phyloP scores from a whole-genome alignment of 2,329 filamentous ascomycete genomes.

The Xylariaceae sp. region DNA sequence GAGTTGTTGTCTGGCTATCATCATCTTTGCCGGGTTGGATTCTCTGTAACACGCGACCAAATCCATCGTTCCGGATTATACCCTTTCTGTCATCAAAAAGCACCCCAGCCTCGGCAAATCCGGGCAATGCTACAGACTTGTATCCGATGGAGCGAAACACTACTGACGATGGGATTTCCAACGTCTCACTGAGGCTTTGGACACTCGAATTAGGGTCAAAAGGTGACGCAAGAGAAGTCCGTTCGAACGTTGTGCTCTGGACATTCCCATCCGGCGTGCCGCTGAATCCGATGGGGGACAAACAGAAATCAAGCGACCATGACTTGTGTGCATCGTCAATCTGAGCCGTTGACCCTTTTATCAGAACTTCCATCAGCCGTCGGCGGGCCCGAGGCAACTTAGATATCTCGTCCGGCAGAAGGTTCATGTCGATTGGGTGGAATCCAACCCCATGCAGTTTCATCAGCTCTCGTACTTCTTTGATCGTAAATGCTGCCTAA shows the following conservation, averaged over 20 bases:
- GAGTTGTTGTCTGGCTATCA: slow-evolving; percentile 51
- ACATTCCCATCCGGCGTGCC: slow-evolving; percentile 57
- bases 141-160: slow-evolving; percentile 97
- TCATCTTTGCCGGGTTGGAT: slow-evolving; percentile 38
- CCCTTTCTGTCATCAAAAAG: slow-evolving; percentile 78
- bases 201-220: slow-evolving; percentile 59
- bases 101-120: slow-evolving; percentile 74
- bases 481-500: slow-evolving; percentile 91
- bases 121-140: slow-evolving; percentile 77
- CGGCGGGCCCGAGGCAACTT: slow-evolving; percentile 76
- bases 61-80: slow-evolving; percentile 80
- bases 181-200: slow-evolving; percentile 53
- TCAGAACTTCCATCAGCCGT: slow-evolving; percentile 79
- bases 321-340: slow-evolving; percentile 61
- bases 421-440: slow-evolving; percentile 66
- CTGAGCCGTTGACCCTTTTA: slow-evolving; percentile 70
- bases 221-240: slow-evolving; percentile 60
- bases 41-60: slow-evolving; percentile 69
- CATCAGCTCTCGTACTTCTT: slow-evolving; percentile 88
- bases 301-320: slow-evolving; percentile 86
- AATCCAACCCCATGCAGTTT: slow-evolving; percentile 76
- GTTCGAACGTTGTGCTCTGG: slow-evolving; percentile 70
- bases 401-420: slow-evolving; percentile 72
- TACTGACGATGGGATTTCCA: slow-evolving; percentile 67
- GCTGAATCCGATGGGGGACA: slow-evolving; percentile 76